Evolutionary conservation across 768 basidiomycete species (phyloP), one percentile per base, ranked within the genome.

Genomic region (Tylopilus rubrobrunneus): DNA sequence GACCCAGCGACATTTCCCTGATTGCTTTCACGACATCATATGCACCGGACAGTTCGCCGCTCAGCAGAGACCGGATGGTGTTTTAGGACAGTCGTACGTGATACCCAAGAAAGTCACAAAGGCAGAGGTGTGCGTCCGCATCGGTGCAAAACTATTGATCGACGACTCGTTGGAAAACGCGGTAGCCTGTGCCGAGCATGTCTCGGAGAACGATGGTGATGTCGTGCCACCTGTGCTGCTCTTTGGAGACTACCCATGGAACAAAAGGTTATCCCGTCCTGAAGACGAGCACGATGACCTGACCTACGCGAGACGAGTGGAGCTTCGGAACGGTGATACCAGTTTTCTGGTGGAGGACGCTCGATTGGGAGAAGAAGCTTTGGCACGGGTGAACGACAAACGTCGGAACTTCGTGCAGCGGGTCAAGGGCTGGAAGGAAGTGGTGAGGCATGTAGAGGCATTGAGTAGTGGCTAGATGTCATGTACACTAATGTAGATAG

Each of bases 101-200:
- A 56, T 67, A 81, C 27, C 71, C 78, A 46, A 82, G 25, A 84
- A 81, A 62, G 68, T 88, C 45, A 81, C 76, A 55, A 92, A 92
- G 65, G 82, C 85, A n/a, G 82, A 86, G 62, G 81, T 89, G 44
- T 87, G 88, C 63, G 71, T 79, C 33, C 74, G 80, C 54, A 70
- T 91, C 17, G 77, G 77, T 15, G 86, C 89, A 11, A 74, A 76
- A 39, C 64, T 90, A 37, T 72, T 92, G 49, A 83, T 92, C 53
- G 90, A 92, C 67, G 90, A 92, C 71, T 89, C 88, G 7, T 62
- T 85, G 40, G 89, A 92, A 68, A 91, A 92, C 67, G 86, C 85
- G 36, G 58, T 87, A 27, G 76, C 81, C 52, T 84, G 84, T 57
- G 77, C 75, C 0, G 75, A 65, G 31, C 41, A 72, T 51, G 37